Base-by-base conservation (phyloP, 352 stramenopile species). In the Pythium periplocum region DNA sequence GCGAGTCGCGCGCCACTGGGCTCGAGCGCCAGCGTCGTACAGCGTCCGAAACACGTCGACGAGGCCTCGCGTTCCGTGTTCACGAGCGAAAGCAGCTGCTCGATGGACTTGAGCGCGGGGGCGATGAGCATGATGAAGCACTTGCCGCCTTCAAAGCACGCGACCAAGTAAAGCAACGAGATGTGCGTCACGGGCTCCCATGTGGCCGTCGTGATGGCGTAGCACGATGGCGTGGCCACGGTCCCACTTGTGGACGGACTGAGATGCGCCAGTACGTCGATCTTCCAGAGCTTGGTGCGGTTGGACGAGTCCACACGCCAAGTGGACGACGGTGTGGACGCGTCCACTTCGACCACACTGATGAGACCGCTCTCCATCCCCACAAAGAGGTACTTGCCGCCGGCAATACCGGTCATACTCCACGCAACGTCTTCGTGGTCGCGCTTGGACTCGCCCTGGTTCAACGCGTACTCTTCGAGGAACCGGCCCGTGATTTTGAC, bases 41-140 rank as follows among this genome's bases (percentile, higher is more conserved):
- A 91, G 36, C 66, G 64, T 4, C 74, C 75, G 39, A 62, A 69
- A 40, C 62, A 71, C 11, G 52, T 39, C 0, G 61, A 51, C 0
- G 64, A 54, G 8, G 57, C 59, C 3, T 78, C 61, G 9, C 68
- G 64, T 44, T 86, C 66, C 2, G 74, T 84, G 57, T 89, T 89
- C 38, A 89, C 73, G 31, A 91, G 77, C 35, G 81, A 91, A 9
- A 91, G 53, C 12, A 91, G 57, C 53, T 90, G 81, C 30, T 89
- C 69, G 46, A 92, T 89, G 48, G 61, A 64, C 36, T 86, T 87
- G n/a, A 59, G 54, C 1, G 53, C 42, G 0, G 78, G 78, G 26
- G 76, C 73, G 4, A 92, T 50, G 51, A 87, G 54, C 71, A 92
- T 79, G 53, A 92, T 86, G 49, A 92, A 92, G 53, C 81, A 92